Evolutionary conservation across 1,284 basidiomycete genomes (phyloP).

Genomic region (Ceratobasidium sp.): DNA sequence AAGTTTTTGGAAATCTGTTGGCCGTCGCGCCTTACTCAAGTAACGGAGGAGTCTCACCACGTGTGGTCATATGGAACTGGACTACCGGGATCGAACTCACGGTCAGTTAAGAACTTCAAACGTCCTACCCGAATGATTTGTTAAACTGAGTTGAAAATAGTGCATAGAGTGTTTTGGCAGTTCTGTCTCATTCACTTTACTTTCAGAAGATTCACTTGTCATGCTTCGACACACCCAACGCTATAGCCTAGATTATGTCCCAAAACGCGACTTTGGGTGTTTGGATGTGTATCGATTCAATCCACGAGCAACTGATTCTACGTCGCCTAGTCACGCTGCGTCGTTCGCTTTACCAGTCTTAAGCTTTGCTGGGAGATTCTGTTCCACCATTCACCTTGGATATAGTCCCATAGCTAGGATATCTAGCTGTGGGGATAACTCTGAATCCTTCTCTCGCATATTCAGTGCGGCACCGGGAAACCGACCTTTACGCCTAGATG

Average conservation of each 20-base stretch:
- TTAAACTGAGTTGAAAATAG: background rate
- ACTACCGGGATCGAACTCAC: background rate
- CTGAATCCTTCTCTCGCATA: background rate
- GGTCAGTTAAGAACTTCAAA: background rate
- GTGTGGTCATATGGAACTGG: constrained; percentile 1
- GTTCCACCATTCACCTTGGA: background rate
- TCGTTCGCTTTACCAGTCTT: background rate
- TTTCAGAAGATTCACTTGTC: constrained; percentile 1
- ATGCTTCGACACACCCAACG: background rate
- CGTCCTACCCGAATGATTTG: background rate
- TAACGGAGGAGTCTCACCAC: too few relatives aligned
- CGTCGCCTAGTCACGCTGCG: background rate
- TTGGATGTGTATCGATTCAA: constrained; percentile 6
- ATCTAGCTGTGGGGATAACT: background rate
- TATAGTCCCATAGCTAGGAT: background rate
- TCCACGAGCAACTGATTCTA: background rate
- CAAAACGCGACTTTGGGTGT: background rate
- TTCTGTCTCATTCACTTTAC: background rate
- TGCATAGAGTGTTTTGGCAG: background rate
- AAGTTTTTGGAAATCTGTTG: too few relatives aligned
- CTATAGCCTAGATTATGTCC: background rate
- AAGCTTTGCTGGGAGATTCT: background rate
- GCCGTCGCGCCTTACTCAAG: too few relatives aligned
- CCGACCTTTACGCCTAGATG: background rate
- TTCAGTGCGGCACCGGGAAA: background rate